Evolutionary conservation across 768 basidiomycete genomes (phyloP), one percentile per base, ranked within the genome.

Genomic region (Trametes gibbosa): DNA sequence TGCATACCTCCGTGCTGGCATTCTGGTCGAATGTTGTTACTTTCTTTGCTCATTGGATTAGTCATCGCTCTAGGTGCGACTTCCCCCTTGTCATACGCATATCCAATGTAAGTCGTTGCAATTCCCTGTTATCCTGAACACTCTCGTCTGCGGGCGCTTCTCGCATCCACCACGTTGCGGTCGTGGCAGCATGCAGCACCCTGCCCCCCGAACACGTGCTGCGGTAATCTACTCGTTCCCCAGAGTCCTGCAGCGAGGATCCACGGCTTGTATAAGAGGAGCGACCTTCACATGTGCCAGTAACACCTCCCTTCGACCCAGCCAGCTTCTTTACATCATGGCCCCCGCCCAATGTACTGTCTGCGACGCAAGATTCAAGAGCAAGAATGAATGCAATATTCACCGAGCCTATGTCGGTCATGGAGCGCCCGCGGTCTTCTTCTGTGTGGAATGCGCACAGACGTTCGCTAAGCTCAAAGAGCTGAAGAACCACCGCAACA

Each of bases 361-460:
- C 3, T 60, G 59, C 34, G 14, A 42, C 1, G 41, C 27, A 10
- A 29, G 50, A 5, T 60, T 60, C 35, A 21, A n/a, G 6, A 60
- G 59, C 53, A 53, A 60, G 53, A 23, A 5, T 2, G 37, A 53
- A 39, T 34, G 47, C 41, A n/a, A 24, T 5, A n/a, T 17, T 0
- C 48, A 53, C 21, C 9, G 17, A 4, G 25, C 21, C 14, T 8
- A 7, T 6, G 19, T 21, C 8, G 49, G 49, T 23, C 25, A 53
- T 32, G 16, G 17, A 17, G 21, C 45, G 7, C 19, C 39, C n/a
- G 17, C 32, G 10, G 24, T 29, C 4, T 50, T 54, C 47, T 50
- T 55, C 16, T 60, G 59, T 41, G 19, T 49, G 8, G 53, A 55
- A 27, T 60, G 59, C 40, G 1, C 12, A 2, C 10, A 50, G 25